A percentile compares a stretch with the other conserved stretches of the same genome.
phyloP scores from a whole-genome alignment of 345 rosid species.

The Camelina neglecta region DNA sequence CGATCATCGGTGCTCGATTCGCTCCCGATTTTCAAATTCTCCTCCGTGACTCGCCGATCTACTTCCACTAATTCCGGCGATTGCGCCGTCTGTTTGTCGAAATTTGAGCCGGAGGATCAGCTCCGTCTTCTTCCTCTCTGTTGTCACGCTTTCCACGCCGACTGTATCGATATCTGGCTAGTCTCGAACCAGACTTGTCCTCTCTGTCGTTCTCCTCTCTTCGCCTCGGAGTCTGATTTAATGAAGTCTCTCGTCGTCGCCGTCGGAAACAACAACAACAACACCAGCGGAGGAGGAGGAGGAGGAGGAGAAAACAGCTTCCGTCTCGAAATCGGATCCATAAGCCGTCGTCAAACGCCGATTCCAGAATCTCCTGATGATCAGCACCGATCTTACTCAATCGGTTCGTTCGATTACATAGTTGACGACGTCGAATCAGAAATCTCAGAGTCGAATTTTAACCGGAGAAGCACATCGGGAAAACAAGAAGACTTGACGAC shows the following conservation, averaged over 20 bases:
- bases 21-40: conserved; percentile 79
- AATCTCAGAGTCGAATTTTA: conserved; percentile 51
- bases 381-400: conserved; percentile 63
- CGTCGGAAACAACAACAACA: neutral
- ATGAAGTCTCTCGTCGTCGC: conserved; percentile 46
- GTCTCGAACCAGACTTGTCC: conserved; percentile 80
- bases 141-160: conserved; percentile 86
- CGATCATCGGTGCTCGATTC: conserved; percentile 54
- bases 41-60: conserved; percentile 70
- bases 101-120: conserved; percentile 72
- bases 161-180: conserved; percentile 86
- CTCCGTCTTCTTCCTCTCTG: conserved; percentile 89
- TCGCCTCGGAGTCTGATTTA: conserved; percentile 68
- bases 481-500: conserved; percentile 50
- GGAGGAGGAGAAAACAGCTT: conserved; percentile 57
- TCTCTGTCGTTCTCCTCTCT: conserved; percentile 78
- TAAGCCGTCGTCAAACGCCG: conserved; percentile 62
- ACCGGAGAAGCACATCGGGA: conserved; percentile 57
- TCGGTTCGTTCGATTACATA: conserved; percentile 84
- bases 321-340: conserved; percentile 86
- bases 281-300: conserved; percentile 19
- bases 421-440: conserved; percentile 81
- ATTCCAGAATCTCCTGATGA: conserved; percentile 44
- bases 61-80: conserved; percentile 50
- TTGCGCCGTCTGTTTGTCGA: conserved; percentile 88